A percentile compares a stretch with the other conserved stretches of the same genome.
Evolutionary conservation across 2,329 filamentous ascomycete genomes (phyloP).

Genomic region (Colletotrichum lupini): DNA sequence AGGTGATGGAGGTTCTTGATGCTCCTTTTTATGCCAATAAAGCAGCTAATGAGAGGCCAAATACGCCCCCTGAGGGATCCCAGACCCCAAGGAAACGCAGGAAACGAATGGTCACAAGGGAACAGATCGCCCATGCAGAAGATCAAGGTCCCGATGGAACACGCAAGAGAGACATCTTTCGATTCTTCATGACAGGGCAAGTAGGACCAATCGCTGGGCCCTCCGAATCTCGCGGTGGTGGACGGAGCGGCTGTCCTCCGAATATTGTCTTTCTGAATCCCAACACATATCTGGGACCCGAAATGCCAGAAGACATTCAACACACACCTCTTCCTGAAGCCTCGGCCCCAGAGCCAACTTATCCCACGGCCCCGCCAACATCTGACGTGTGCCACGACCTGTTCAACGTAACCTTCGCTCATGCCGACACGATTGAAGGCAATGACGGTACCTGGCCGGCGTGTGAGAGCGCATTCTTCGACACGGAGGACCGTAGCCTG

Average conservation of each 20-base stretch:
- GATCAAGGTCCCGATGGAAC: conserved; percentile 19
- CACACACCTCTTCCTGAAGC: neutral
- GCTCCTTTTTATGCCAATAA: conserved; percentile 59
- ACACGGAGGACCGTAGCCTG: conserved; percentile 50
- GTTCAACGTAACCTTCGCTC: conserved; percentile 17
- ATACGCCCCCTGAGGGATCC: conserved; percentile 9
- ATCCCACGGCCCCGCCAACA: neutral
- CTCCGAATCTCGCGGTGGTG: neutral
- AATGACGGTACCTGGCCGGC: conserved; percentile 46
- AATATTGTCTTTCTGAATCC: conserved; percentile 50
- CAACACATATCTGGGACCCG: conserved; percentile 52
- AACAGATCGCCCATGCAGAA: conserved; percentile 26
- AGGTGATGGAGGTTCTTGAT: conserved; percentile 59
- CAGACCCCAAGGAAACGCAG: conserved; percentile 27
- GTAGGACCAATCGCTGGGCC: neutral
- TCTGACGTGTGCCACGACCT: neutral
- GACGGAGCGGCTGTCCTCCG: neutral
- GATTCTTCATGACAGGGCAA: conserved; percentile 24
- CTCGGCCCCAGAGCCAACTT: conserved; percentile 11
- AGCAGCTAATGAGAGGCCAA: conserved; percentile 31
- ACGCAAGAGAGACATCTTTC: conserved; percentile 30
- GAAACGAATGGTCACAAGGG: conserved; percentile 26
- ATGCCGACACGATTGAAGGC: conserved; percentile 39
- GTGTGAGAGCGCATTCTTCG: conserved; percentile 47
- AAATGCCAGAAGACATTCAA: conserved; percentile 34